Evolutionary conservation across 108 stramenopile genomes (phyloP), one percentile per base, ranked within the genome.

Genomic region (Cyclotella baltica): DNA sequence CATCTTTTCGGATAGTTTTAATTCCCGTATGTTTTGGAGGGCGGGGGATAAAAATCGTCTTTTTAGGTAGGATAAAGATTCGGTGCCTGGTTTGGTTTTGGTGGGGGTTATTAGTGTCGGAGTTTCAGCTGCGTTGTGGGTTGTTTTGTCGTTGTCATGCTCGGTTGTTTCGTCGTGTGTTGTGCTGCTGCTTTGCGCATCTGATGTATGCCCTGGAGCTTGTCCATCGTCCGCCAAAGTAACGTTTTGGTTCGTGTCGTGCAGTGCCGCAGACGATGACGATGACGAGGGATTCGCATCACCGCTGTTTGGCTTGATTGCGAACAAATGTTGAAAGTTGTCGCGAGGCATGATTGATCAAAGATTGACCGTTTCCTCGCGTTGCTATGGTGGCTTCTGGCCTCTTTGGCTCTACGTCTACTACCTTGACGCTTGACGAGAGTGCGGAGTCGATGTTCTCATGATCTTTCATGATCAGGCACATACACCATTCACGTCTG

Each of bases 51-150:
- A 33, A 16, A 70, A 22, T 33, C 62, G n/a, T 22, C 62, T n/a
- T 57, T 66, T 72, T 35, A 79, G 35, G 64, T 79, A 72, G 37
- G 70, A 40, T 1, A 79, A 50, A 23, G 78, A 79, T 67, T 79
- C 78, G 4, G 78, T 67, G 36, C 78, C 70, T 19, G 78, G 78
- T 34, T 51, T 53, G 3, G 64, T 67, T 18, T 25, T 51, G 9
- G 19, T 20, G 4, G 53, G 20, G 22, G 53, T 13, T 56, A 50
- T 25, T 1, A 6, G 35, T 57, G 56, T 38, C 16, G 53, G 37
- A 2, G 64, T 13, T 65, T 43, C 43, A 0, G 43, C 1, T 13
- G 64, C 22, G 5, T 25, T 9, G 43, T 4, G 27, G 25, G 64
- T 16, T 8, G 38, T 29, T 16, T 16, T 25, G 1, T 34, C 61